phyloP scores from a whole-genome alignment of 768 basidiomycete species.

The Pulveroboletus ravenelii region DNA sequence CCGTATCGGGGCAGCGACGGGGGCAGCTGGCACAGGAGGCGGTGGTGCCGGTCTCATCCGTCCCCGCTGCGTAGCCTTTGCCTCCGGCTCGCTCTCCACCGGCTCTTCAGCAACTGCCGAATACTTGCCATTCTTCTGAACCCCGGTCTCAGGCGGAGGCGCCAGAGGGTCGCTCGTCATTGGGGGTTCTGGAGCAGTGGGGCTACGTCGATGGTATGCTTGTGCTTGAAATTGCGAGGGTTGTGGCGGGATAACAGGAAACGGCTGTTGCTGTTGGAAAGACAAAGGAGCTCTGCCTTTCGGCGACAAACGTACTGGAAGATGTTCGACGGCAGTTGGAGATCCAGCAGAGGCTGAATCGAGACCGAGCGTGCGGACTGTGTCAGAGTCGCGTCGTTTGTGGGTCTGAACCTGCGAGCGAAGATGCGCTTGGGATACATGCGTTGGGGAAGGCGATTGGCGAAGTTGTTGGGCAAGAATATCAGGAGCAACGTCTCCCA shows the following conservation, averaged over 20 bases:
- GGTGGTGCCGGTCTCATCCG: constrained; percentile 33
- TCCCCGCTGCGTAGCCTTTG: constrained; percentile 24
- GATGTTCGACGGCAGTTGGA: constrained; percentile 51
- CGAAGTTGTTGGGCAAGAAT: constrained; percentile 33
- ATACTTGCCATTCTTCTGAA: constrained; percentile 34
- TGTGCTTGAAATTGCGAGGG: constrained; percentile 23
- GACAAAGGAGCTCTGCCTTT: constrained; percentile 22
- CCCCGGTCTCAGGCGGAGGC: constrained; percentile 13
- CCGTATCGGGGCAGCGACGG: constrained; percentile 29
- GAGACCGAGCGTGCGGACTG: constrained; percentile 49
- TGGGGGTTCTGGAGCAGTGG: constrained; percentile 60
- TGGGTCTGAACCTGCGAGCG: constrained; percentile 40
- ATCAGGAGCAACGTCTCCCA: constrained; percentile 8
- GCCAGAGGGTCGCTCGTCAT: constrained; percentile 36
- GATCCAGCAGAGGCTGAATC: constrained; percentile 38
- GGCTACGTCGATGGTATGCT: constrained; percentile 58
- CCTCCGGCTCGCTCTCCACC: constrained; percentile 34
- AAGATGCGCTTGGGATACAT: constrained; percentile 30
- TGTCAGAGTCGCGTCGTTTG: constrained; percentile 72
- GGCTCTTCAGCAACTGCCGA: constrained; percentile 46
- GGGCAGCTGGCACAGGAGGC: constrained; percentile 25
- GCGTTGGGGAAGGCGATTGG: constrained; percentile 52
- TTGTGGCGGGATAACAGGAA: constrained; percentile 23
- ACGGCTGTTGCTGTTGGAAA: constrained; percentile 25
- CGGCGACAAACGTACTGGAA: constrained; percentile 29